These are phyloP conservation scores for Plasmodium relictum DNA, from an alignment of 169 alveolate species.

Conservation along the genomic window DNA sequence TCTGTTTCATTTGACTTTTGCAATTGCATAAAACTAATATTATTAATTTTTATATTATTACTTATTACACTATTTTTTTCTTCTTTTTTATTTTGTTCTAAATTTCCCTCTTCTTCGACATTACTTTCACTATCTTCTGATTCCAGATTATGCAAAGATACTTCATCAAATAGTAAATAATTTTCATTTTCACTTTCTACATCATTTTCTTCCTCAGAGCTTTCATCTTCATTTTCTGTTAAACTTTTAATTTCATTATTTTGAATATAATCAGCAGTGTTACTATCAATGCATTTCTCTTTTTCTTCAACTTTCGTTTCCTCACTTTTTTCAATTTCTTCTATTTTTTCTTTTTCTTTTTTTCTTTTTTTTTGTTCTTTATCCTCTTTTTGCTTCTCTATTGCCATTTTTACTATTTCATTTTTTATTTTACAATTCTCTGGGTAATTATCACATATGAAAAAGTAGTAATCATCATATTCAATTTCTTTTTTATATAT, in stretches of 20 bases:
- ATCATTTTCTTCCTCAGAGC: constrained; percentile 35
- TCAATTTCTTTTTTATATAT: constrained; percentile 61
- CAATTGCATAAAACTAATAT: constrained; percentile 13
- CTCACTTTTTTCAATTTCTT: not conserved
- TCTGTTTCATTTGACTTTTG: constrained; percentile 45
- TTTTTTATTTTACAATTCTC: constrained; percentile 3
- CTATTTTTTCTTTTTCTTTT: not conserved
- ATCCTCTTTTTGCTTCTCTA: not conserved
- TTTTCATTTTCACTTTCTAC: constrained; percentile 17
- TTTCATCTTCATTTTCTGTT: constrained; percentile 5
- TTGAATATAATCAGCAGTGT: not conserved
- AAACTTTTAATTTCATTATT: not conserved
- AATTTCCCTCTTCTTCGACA: not conserved
- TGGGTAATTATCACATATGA: constrained; percentile 45
- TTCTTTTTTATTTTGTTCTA: not conserved
- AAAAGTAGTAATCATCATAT: constrained; percentile 67
- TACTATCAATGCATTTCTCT: not conserved
- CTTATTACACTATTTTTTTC: not conserved
- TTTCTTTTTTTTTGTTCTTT: not conserved
- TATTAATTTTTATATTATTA: not conserved
- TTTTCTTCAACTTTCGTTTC: not conserved
- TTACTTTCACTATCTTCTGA: constrained; percentile 15
- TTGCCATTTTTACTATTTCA: constrained; percentile 47
- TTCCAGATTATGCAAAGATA: constrained; percentile 36
- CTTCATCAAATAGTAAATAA: not conserved